These are phyloP conservation scores for Acanthamoeba culbertsoni DNA, from an alignment of 208 protist species.

Conservation along the genomic window DNA sequence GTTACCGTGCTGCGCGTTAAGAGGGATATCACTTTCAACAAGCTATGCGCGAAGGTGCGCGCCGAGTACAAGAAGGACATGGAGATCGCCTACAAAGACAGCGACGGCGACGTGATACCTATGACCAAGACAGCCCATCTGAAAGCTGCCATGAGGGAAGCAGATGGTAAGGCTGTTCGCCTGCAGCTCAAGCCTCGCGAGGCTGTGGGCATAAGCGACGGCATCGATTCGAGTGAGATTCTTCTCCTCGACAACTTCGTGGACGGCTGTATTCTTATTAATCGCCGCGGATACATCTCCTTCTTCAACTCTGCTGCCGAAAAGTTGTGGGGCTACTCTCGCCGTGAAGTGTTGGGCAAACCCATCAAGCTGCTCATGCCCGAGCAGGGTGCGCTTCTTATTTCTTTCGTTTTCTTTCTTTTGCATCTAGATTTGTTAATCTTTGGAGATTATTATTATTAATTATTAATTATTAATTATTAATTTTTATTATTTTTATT, in stretches of 20 bases:
- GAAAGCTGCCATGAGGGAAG: not conserved
- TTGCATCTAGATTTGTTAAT: too few species aligned
- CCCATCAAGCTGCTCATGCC: conserved; percentile 57
- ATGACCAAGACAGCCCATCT: conserved; percentile 51
- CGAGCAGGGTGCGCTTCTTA: not conserved
- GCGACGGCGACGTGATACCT: conserved; percentile 32
- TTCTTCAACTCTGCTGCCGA: conserved; percentile 57
- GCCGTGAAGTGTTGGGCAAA: conserved; percentile 45
- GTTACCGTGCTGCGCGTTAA: conserved; percentile 30
- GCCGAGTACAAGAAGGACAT: conserved; percentile 59
- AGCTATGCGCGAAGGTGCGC: not conserved
- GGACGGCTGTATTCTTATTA: conserved; percentile 47
- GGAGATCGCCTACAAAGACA: conserved; percentile 50
- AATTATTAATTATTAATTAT: too few species aligned
- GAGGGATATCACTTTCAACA: conserved; percentile 26
- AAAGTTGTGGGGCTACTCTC: conserved; percentile 44
- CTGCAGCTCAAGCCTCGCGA: conserved; percentile 36
- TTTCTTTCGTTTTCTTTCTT: not conserved
- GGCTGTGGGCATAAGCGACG: not conserved
- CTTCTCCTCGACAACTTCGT: conserved; percentile 48
- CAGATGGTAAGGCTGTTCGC: not conserved
- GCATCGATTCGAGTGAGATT: not conserved
- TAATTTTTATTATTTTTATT: too few species aligned
- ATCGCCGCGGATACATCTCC: not conserved
- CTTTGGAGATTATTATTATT: not conserved